Conservation (phyloP, 345 rosid species). For the Eucalyptus erythrocorys region DNA sequence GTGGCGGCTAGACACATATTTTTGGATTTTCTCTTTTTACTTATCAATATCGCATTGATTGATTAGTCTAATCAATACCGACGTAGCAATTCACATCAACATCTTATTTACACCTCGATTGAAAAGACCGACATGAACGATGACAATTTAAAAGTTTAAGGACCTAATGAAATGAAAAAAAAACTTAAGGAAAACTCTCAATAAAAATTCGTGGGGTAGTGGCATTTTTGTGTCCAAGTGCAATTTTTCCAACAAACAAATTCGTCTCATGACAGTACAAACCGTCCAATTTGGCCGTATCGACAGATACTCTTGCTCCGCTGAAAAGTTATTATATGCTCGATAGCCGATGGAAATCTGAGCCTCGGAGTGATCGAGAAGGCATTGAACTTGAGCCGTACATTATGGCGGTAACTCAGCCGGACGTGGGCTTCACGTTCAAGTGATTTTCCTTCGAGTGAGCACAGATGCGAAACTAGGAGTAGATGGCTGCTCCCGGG, state of each 20-base stretch:
- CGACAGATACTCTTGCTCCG: background rate
- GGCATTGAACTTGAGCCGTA: background rate
- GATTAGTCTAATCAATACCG: too few species aligned
- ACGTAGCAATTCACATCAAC: background rate
- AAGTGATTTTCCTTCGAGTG: too few species aligned
- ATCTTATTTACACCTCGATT: background rate
- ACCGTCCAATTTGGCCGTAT: background rate
- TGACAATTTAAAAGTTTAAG: background rate
- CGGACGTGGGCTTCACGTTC: background rate
- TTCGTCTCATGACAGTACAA: background rate
- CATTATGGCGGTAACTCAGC: background rate
- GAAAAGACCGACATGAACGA: background rate
- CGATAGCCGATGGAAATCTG: background rate
- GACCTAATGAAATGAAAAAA: background rate
- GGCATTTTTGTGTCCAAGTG: background rate
- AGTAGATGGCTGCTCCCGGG: background rate
- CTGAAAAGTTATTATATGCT: background rate
- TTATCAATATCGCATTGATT: background rate
- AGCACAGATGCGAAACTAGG: too few species aligned
- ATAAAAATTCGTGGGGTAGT: background rate
- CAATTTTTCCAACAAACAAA: background rate
- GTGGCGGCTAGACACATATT: accelerated
- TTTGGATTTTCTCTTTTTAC: background rate
- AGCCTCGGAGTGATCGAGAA: background rate
- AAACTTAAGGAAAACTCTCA: background rate